Conservation (phyloP, 1,284 basidiomycete genomes). For the Cutaneotrichosporon cyanovorans region DNA sequence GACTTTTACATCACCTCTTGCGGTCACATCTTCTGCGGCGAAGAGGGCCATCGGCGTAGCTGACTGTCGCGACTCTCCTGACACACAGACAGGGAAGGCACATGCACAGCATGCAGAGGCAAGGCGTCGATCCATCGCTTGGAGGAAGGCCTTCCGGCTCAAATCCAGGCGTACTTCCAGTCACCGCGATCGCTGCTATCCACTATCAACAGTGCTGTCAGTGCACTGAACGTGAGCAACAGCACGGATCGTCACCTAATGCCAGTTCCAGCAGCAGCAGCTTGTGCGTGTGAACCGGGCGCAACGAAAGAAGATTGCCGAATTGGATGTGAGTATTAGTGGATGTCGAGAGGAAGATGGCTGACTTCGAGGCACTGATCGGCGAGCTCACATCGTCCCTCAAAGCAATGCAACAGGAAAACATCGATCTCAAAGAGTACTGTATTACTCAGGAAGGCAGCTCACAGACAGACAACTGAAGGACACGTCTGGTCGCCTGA, state of each 20-base stretch:
- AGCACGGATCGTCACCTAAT: not conserved
- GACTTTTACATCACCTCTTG: slow-evolving; percentile 38
- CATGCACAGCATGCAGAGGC: slow-evolving; percentile 16
- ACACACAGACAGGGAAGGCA: slow-evolving; percentile 13
- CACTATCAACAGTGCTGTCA: not conserved
- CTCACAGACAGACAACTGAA: slow-evolving; percentile 3
- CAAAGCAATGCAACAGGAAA: not conserved
- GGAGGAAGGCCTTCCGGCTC: slow-evolving; percentile 4
- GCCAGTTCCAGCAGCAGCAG: slow-evolving; percentile 13
- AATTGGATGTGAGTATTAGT: slow-evolving; percentile 9
- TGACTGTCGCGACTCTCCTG: not conserved
- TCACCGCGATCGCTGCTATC: not conserved
- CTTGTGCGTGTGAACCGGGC: not conserved
- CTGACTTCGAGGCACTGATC: not conserved
- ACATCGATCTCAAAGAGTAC: not conserved
- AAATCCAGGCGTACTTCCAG: slow-evolving; percentile 1
- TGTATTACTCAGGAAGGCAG: not conserved
- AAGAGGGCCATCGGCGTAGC: slow-evolving; percentile 24
- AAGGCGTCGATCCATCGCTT: slow-evolving; percentile 10
- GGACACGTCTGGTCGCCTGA: not conserved
- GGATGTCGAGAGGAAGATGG: no score
- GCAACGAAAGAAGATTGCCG: not conserved
- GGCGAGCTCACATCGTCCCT: not conserved
- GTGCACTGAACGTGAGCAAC: not conserved
- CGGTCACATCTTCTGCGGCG: slow-evolving; percentile 35